Percentiles rank a stretch among this genome's conserved stretches.
Evolutionary conservation across 2,329 filamentous ascomycete species (phyloP).

Genomic region (Epichloe uncinata): DNA sequence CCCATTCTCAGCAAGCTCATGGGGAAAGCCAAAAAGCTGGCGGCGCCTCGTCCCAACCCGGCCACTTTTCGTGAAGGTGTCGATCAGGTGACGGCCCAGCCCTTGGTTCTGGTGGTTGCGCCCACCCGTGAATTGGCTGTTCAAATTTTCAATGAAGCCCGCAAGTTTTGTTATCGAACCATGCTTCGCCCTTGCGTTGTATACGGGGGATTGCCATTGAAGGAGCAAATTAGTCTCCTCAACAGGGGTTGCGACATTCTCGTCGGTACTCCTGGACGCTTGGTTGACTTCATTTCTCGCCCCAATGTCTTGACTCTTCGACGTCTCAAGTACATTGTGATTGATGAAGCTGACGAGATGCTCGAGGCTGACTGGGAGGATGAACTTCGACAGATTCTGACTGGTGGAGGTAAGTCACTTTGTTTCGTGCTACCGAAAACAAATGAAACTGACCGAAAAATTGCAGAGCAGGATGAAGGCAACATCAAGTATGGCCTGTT

Average conservation of each 20-base stretch:
- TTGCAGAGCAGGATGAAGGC: constrained; percentile 59
- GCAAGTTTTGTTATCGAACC: constrained; percentile 84
- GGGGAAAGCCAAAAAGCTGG: constrained; percentile 86
- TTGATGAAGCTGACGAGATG: constrained; percentile 95
- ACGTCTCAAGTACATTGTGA: constrained; percentile 67
- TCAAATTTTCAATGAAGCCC: constrained; percentile 90
- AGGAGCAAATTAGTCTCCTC: constrained; percentile 58
- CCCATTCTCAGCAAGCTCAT: constrained; percentile 84
- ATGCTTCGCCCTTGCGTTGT: constrained; percentile 86
- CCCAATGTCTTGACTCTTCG: constrained; percentile 55
- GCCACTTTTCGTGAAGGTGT: constrained; percentile 36
- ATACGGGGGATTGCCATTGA: constrained; percentile 77
- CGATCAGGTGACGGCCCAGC: constrained; percentile 58
- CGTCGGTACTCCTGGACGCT: constrained; percentile 74
- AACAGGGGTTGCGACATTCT: constrained; percentile 79
- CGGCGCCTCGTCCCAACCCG: constrained; percentile 60
- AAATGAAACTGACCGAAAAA: background rate
- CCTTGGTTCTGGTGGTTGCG: constrained; percentile 70
- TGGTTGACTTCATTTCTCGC: constrained; percentile 70
- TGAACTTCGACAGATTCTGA: constrained; percentile 62
- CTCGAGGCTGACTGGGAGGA: constrained; percentile 66
- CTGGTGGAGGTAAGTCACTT: constrained; percentile 58
- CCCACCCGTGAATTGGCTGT: constrained; percentile 84
- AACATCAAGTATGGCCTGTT: constrained; percentile 67
- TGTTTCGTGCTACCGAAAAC: constrained; percentile 3